A percentile compares a stretch with the other conserved stretches of the same genome.
These are phyloP conservation scores for Saturnispora ahearnii DNA, from an alignment of 805 yeast species.

Conservation along the genomic window DNA sequence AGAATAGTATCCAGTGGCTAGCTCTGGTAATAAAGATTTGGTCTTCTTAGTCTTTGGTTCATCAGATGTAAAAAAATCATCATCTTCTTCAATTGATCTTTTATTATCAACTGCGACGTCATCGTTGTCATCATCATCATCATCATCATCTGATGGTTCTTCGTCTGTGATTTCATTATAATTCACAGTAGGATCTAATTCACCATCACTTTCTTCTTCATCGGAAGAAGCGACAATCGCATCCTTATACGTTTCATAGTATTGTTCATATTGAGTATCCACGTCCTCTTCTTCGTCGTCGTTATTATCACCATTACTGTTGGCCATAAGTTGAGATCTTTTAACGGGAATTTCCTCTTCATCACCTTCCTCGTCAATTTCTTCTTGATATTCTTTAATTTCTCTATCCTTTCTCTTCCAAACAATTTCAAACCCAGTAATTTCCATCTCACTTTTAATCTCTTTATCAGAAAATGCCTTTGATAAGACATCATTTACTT, in stretches of 20 bases:
- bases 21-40: conserved; percentile 46
- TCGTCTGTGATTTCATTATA: conserved; percentile 61
- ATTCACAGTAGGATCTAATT: conserved; percentile 31
- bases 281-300: conserved; percentile 15
- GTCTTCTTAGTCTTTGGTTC: conserved; percentile 18
- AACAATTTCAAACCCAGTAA: conserved; percentile 7
- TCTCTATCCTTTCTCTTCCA: conserved; percentile 10
- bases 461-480: conserved; percentile 37
- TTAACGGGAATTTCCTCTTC: conserved; percentile 7
- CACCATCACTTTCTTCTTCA: conserved; percentile 34
- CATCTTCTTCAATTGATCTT: conserved; percentile 20
- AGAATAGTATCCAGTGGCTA: conserved; percentile 75
- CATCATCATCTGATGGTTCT: conserved; percentile 36
- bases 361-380: conserved; percentile 11
- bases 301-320: no score
- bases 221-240: conserved; percentile 37
- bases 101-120: conserved; percentile 6
- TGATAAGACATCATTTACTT: conserved; percentile 39
- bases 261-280: conserved; percentile 8
- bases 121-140: background rate
- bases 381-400: conserved; percentile 17
- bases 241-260: conserved; percentile 21
- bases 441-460: conserved; percentile 23
- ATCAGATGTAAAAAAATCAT: conserved; percentile 33
- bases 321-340: no score